Conservation (phyloP, 495 filamentous ascomycete species). For the Tuber magnatum region DNA sequence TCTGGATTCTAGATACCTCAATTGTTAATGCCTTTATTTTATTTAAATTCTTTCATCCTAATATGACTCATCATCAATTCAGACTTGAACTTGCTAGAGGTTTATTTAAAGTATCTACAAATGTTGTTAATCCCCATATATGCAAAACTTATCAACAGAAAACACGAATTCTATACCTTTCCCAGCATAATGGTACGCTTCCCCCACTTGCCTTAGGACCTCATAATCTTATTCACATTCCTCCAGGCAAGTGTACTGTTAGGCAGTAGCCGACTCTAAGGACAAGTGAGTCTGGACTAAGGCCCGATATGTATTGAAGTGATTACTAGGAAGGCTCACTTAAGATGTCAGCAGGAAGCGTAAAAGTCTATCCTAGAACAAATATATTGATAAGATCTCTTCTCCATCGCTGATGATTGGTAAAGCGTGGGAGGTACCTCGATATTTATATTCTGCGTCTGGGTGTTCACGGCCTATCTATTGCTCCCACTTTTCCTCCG, state of each 20-base stretch:
- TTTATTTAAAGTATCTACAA: background rate
- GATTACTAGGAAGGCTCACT: no score
- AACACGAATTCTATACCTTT: background rate
- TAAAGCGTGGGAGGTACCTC: no score
- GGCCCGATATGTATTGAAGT: no score
- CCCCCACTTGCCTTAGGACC: background rate
- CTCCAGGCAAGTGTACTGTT: background rate
- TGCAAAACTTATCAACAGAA: background rate
- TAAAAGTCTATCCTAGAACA: no score
- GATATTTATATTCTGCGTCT: no score
- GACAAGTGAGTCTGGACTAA: no score
- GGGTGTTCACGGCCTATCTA: no score
- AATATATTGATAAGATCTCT: no score
- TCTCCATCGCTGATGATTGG: no score
- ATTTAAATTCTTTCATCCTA: background rate
- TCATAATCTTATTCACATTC: background rate
- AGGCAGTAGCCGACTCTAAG: no score
- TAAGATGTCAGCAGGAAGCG: no score
- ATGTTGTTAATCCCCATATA: background rate
- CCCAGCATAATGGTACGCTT: background rate
- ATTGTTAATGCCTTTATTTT: conserved; percentile 10
- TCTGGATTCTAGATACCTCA: conserved; percentile 35
- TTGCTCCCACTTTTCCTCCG: no score
- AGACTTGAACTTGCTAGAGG: background rate
- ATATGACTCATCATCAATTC: background rate